Conservation (phyloP, 164 flowering plant species). For the grape (Vitis vinifera) region ASM3070453v1 NC_081821.1:8459501-8460000, state of each 20-base stretch:
- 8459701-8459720: slow-evolving; percentile 10
- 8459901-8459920: slow-evolving; percentile 4
- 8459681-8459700: slow-evolving; percentile 6
- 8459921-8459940: slow-evolving; percentile 5
- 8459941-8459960: neutral
- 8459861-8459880: neutral
- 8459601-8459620: neutral
- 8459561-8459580: slow-evolving; percentile 1
- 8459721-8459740: slow-evolving; percentile 3
- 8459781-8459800: slow-evolving; percentile 5
- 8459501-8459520: neutral
- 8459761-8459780: slow-evolving; percentile 1
- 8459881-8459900: slow-evolving; percentile 9
- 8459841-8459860: slow-evolving; percentile 8
- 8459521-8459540: slow-evolving; percentile 6
- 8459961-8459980: neutral
- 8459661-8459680: slow-evolving; percentile 3
- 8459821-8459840: slow-evolving; percentile 9
- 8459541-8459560: neutral
- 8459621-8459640: slow-evolving; percentile 13
- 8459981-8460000: neutral
- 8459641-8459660: slow-evolving; percentile 1
- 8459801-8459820: slow-evolving; percentile 9
- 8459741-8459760: slow-evolving; percentile 3
- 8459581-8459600: neutral